A percentile compares a stretch with the other conserved stretches of the same genome.
phyloP scores from a whole-genome alignment of 2,329 filamentous ascomycete genomes.

The Beauveria brongniartii region DNA sequence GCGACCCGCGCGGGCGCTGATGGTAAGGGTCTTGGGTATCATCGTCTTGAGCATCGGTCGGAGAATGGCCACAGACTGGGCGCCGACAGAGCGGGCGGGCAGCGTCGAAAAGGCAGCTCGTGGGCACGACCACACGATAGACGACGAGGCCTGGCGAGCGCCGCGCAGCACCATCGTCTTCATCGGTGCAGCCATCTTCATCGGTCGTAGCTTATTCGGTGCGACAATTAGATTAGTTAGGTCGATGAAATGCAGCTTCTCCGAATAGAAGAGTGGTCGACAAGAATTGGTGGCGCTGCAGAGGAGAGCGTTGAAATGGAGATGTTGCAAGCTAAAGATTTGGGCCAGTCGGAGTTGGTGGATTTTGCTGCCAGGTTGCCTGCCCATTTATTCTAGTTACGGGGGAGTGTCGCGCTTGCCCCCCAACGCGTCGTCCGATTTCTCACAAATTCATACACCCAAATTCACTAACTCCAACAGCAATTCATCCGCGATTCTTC shows the following conservation, averaged over 20 bases:
- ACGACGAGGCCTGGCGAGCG: slow-evolving; percentile 1
- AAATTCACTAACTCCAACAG: not conserved
- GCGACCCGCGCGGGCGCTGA: slow-evolving; percentile 1
- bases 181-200: slow-evolving; percentile 7
- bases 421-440: not conserved
- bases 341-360: not conserved
- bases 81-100: not conserved
- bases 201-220: not conserved
- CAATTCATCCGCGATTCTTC: not conserved
- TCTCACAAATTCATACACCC: too few species aligned
- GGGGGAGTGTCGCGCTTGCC: not conserved
- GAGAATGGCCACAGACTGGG: not conserved
- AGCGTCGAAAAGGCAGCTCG: slow-evolving; percentile 3
- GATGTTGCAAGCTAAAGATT: not conserved
- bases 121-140: not conserved
- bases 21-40: slow-evolving; percentile 13
- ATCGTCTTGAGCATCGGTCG: not conserved
- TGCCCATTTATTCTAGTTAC: not conserved
- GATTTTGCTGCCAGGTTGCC: not conserved
- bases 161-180: slow-evolving; percentile 8
- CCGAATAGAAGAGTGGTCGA: not conserved
- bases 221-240: not conserved
- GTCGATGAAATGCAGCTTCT: not conserved
- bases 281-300: not conserved
- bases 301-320: not conserved